These are phyloP conservation scores for Hypoxylon fragiforme DNA, from an alignment of 495 filamentous ascomycete genomes.

Conservation along the genomic window DNA sequence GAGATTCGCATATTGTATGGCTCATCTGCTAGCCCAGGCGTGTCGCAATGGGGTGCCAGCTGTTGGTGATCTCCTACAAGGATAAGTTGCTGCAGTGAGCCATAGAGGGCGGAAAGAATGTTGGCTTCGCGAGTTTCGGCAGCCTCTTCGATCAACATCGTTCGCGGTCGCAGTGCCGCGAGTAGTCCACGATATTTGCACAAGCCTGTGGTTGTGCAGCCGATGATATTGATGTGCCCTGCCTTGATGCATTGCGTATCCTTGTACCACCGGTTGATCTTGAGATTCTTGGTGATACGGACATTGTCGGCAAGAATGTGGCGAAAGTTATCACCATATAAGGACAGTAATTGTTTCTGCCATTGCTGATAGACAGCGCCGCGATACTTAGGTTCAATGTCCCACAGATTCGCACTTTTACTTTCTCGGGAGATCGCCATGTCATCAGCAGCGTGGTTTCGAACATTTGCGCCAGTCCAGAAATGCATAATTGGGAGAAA, in stretches of 20 bases:
- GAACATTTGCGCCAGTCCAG: conserved; percentile 42
- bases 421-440: conserved; percentile 26
- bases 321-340: conserved; percentile 28
- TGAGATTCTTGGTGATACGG: conserved; percentile 39
- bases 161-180: conserved; percentile 66
- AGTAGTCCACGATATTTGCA: conserved; percentile 82
- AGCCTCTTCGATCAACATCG: conserved; percentile 61
- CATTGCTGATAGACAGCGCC: conserved; percentile 48
- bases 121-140: conserved; percentile 60
- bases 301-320: conserved; percentile 33
- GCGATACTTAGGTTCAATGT: conserved; percentile 36
- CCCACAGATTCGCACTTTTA: conserved; percentile 39
- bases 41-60: conserved; percentile 50
- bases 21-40: conserved; percentile 70
- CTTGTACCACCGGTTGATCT: conserved; percentile 36
- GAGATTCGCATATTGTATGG: conserved; percentile 60
- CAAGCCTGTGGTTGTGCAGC: conserved; percentile 70
- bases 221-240: conserved; percentile 46
- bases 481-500: conserved; percentile 38
- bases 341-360: conserved; percentile 39
- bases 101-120: conserved; percentile 57
- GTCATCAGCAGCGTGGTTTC: conserved; percentile 14
- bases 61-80: conserved; percentile 62
- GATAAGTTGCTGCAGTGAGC: conserved; percentile 57
- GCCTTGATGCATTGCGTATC: conserved; percentile 37